phyloP scores from a whole-genome alignment of 805 yeast genomes.

The Barnettozyma botsteinii region DNA sequence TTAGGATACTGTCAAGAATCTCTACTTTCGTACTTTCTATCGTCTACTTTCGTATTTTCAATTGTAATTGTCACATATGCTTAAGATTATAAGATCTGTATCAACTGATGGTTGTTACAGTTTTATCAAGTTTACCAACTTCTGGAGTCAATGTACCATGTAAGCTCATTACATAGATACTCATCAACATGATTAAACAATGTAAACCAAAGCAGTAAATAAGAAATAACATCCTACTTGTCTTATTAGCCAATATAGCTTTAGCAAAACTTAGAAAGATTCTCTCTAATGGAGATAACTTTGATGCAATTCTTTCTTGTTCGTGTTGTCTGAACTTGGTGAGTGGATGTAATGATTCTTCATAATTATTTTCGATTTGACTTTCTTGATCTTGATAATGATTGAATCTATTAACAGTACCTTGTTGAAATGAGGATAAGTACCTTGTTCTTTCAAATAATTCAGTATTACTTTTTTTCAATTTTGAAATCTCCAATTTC shows the following conservation, averaged over 20 bases:
- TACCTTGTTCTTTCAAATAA: constrained; percentile 74
- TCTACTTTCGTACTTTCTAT: no score
- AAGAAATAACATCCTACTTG: constrained; percentile 67
- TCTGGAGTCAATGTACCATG: constrained; percentile 41
- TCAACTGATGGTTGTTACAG: constrained; percentile 2
- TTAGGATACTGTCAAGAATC: no score
- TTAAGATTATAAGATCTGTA: not conserved
- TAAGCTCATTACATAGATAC: constrained; percentile 47
- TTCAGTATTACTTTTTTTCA: constrained; percentile 71
- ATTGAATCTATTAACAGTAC: constrained; percentile 14
- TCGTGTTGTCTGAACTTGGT: constrained; percentile 77
- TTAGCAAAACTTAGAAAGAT: constrained; percentile 68
- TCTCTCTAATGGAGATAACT: constrained; percentile 72
- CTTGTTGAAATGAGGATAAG: constrained; percentile 42
- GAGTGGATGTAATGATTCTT: constrained; percentile 74
- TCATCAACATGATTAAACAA: constrained; percentile 59
- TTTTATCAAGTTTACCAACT: constrained; percentile 22
- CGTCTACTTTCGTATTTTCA: not conserved
- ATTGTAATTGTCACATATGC: not conserved
- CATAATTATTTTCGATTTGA: constrained; percentile 59
- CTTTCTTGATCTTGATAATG: constrained; percentile 45
- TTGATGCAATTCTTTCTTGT: constrained; percentile 65
- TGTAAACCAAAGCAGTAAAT: constrained; percentile 73
- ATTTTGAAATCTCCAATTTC: constrained; percentile 53
- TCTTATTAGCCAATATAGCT: constrained; percentile 66